phyloP scores from a whole-genome alignment of 2,329 filamentous ascomycete species.

The Cercospora sojina region DNA sequence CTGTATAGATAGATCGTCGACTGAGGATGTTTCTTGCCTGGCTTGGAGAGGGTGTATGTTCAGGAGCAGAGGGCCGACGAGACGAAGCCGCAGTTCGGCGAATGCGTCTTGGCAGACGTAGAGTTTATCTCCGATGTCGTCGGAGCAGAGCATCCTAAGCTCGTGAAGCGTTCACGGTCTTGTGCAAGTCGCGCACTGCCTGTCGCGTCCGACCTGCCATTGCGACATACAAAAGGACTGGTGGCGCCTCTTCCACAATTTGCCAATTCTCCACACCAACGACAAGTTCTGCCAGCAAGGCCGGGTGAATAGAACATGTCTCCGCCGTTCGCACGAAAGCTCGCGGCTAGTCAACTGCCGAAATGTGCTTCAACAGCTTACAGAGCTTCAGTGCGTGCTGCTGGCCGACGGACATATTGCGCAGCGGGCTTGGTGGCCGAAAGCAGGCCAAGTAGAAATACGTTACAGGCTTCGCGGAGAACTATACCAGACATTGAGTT shows the following conservation, averaged over 20 bases:
- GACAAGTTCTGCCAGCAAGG: not conserved
- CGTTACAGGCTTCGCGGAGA: not conserved
- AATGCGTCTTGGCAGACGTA: not conserved
- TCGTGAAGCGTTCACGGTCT: not conserved
- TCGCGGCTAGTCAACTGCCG: slow-evolving; percentile 10
- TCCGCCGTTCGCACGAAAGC: slow-evolving; percentile 14
- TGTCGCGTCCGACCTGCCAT: not conserved
- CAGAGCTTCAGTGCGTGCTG: slow-evolving; percentile 8
- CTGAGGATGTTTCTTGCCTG: not conserved
- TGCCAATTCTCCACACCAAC: not conserved
- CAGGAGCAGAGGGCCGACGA: not conserved
- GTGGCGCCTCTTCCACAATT: not conserved
- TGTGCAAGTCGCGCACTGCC: not conserved
- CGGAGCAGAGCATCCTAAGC: not conserved
- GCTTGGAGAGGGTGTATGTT: not conserved
- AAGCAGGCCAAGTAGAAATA: slow-evolving; percentile 8
- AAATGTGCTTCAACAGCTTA: slow-evolving; percentile 11
- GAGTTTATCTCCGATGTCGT: slow-evolving; percentile 5
- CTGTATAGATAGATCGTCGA: not conserved
- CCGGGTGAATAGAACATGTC: slow-evolving; percentile 8
- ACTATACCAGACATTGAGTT: slow-evolving; percentile 4
- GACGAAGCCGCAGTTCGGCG: not conserved
- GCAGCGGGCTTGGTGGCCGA: slow-evolving; percentile 7
- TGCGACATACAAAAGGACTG: not conserved
- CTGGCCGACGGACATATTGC: slow-evolving; percentile 11